Evolutionary conservation across 163 green algal species (phyloP), one percentile per base, ranked within the genome.

Genomic region (Scenedesmus sp.): DNA sequence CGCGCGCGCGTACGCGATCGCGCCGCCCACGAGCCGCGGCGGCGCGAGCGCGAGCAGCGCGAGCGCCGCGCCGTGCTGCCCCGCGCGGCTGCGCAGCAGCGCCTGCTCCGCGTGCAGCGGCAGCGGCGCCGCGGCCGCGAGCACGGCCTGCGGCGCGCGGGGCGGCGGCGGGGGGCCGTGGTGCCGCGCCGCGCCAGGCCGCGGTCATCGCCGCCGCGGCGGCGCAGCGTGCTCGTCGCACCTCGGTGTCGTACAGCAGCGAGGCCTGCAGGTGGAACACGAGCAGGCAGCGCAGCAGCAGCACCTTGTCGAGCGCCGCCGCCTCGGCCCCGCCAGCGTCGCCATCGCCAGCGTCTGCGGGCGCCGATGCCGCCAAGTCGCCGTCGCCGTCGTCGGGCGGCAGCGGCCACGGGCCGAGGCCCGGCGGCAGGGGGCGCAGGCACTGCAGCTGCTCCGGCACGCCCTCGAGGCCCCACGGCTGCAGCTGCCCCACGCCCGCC

Each of bases 191-290:
- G n/a, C n/a, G n/a, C n/a, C n/a, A n/a, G n/a, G n/a, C n/a, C n/a
- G n/a, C 20, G 50, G 7, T 29, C 53, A 60, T 6, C 13, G 14
- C 5, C 53, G 2, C 7, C 53, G 15, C 11, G 15, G 53, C 31
- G 29, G 29, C 2, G 53, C 53, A n/a, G n/a, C n/a, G n/a, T n/a
- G n/a, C n/a, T n/a, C n/a, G n/a, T 31, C 80, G 54, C n/a, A 87
- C 69, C 48, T 67, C 28, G 0, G 72, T 67, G 63, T 90, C 83
- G 57, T 90, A 90, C 54, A 81, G 29, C 54, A 47, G 47, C 13
- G 83, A 88, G 2, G 26, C 36, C 47, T 85, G 70, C 62, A 90
- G 47, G 58, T 90, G 85, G 64, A 84, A 62, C 34, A 78, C 72
- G 57, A 90, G 69, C 44, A 72, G 50, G 54, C 64, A 77, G 3